Conservation (phyloP, 1,284 basidiomycete genomes). For the Leccinum huronense region DNA sequence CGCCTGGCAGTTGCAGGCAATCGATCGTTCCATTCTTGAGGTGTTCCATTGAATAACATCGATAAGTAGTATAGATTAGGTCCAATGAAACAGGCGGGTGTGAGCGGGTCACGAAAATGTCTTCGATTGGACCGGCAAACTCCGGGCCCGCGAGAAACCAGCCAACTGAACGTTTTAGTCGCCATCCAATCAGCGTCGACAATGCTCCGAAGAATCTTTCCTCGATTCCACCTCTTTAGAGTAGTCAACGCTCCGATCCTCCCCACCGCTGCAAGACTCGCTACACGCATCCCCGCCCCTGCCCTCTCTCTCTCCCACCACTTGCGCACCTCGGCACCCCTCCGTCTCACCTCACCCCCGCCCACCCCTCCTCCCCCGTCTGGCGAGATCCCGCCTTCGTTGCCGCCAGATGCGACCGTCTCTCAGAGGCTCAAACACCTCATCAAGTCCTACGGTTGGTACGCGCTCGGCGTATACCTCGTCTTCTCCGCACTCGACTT, state of each 20-base stretch:
- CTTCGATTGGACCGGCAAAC: neutral
- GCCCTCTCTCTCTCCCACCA: constrained; percentile 39
- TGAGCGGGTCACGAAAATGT: neutral
- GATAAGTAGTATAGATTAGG: neutral
- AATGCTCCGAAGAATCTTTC: constrained; percentile 30
- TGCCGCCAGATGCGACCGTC: constrained; percentile 44
- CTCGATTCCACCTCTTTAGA: constrained; percentile 33
- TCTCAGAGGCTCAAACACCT: constrained; percentile 81
- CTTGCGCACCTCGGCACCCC: constrained; percentile 50
- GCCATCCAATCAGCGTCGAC: neutral
- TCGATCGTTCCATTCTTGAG: constrained; percentile 1
- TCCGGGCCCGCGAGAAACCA: neutral
- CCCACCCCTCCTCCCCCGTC: constrained; percentile 34
- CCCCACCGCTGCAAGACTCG: constrained; percentile 38
- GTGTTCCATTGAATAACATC: neutral
- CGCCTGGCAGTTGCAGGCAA: neutral
- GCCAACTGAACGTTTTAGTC: neutral
- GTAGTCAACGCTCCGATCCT: constrained; percentile 42
- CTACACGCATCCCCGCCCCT: constrained; percentile 22
- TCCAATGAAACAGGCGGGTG: neutral
- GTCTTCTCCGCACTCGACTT: constrained; percentile 76
- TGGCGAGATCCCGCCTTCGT: neutral
- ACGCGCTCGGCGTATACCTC: constrained; percentile 85
- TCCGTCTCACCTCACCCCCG: constrained; percentile 31
- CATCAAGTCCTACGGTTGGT: constrained; percentile 91